phyloP scores from a whole-genome alignment of 2,329 filamentous ascomycete genomes.

The Botryotinia calthae region DNA sequence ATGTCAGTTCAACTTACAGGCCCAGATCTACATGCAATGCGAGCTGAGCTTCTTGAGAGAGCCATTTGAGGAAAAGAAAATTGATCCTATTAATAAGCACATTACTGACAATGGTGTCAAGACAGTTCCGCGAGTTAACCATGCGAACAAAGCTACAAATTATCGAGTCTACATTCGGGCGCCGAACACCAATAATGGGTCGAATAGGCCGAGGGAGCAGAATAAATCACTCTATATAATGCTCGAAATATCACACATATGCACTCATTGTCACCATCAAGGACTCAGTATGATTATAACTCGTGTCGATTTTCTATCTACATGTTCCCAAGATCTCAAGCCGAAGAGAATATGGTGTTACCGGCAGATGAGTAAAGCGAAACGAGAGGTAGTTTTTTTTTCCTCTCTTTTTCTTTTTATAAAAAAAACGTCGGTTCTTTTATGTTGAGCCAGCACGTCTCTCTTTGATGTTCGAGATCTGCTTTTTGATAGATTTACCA shows the following conservation, averaged over 20 bases:
- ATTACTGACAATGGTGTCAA: not conserved
- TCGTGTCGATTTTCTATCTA: not conserved
- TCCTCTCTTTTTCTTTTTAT: no score
- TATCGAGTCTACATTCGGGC: no score
- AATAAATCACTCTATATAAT: not conserved
- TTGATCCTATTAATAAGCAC: not conserved
- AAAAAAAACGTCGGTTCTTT: not conserved
- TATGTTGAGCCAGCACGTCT: not conserved
- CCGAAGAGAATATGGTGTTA: not conserved
- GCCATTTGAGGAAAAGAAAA: not conserved
- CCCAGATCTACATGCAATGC: not conserved
- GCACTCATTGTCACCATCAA: not conserved
- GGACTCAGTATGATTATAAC: not conserved
- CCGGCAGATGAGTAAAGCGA: not conserved
- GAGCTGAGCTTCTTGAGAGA: not conserved
- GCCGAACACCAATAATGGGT: not conserved
- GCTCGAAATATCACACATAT: not conserved
- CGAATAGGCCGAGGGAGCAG: not conserved
- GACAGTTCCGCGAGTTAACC: no score
- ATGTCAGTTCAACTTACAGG: not conserved
- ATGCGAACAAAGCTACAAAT: not conserved
- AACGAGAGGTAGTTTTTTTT: not conserved
- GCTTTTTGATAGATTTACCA: accelerated
- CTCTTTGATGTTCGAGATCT: no score
- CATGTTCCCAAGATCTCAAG: not conserved